Conservation (phyloP, 345 rosid genomes). For the Cochlearia excelsa region DNA sequence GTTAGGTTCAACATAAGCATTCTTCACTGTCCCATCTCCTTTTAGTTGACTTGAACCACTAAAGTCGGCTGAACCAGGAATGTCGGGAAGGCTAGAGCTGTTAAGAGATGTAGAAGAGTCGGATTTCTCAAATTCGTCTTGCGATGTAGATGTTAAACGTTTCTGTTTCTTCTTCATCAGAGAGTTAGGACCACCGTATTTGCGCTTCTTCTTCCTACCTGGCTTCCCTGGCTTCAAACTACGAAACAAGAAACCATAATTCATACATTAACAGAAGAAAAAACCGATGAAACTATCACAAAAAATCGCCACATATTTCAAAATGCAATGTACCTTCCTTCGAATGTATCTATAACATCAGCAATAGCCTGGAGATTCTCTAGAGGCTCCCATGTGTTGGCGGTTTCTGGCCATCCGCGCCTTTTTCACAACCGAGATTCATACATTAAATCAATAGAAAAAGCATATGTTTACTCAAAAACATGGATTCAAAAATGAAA, state of each 20-base stretch:
- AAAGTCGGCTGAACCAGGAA: slow-evolving; percentile 33
- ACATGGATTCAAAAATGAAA: slow-evolving; percentile 23
- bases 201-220: slow-evolving; percentile 83
- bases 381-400: slow-evolving; percentile 97
- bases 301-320: not conserved
- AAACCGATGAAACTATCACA: not conserved
- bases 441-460: slow-evolving; percentile 28
- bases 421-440: slow-evolving; percentile 44
- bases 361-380: slow-evolving; percentile 90
- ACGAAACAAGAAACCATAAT: slow-evolving; percentile 28
- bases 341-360: slow-evolving; percentile 92
- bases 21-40: slow-evolving; percentile 37
- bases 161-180: slow-evolving; percentile 77
- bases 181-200: slow-evolving; percentile 47
- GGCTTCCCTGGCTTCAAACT: slow-evolving; percentile 75
- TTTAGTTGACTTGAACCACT: slow-evolving; percentile 39
- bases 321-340: slow-evolving; percentile 59
- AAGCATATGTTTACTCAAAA: slow-evolving; percentile 1
- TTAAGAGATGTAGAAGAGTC: slow-evolving; percentile 43
- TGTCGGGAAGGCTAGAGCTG: slow-evolving; percentile 38
- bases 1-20: slow-evolving; percentile 43
- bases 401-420: slow-evolving; percentile 99
- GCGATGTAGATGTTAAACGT: slow-evolving; percentile 34
- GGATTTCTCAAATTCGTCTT: slow-evolving; percentile 40
- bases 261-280: not conserved